Conservation (phyloP, 768 basidiomycete genomes). For the Termitomyces sp. region DNA sequence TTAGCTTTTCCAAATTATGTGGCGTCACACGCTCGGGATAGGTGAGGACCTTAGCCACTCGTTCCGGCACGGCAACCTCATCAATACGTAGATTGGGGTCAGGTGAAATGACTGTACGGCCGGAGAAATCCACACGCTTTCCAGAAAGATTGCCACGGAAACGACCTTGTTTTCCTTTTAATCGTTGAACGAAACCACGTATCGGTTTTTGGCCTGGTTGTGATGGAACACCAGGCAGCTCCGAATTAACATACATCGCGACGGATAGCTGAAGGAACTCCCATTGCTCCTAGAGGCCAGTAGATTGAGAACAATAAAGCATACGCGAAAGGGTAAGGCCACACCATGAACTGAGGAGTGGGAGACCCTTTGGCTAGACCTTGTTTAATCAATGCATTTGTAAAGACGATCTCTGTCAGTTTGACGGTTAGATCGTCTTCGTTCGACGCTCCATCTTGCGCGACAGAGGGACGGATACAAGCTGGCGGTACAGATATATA, state of each 20-base stretch:
- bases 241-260: constrained; percentile 98
- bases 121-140: constrained; percentile 98
- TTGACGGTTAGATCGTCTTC: constrained; percentile 99
- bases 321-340: neutral
- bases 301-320: neutral
- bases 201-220: constrained; percentile 91
- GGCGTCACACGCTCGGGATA: constrained; percentile 94
- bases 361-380: constrained; percentile 85
- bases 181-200: constrained; percentile 93
- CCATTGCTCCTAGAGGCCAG: constrained; percentile 80
- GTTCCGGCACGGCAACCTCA: constrained; percentile 95
- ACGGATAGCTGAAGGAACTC: constrained; percentile 93
- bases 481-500: constrained; percentile 98
- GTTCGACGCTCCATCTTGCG: constrained; percentile 96
- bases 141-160: constrained; percentile 98
- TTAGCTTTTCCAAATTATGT: constrained; percentile 80
- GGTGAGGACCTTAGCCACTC: constrained; percentile 90
- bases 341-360: constrained; percentile 84
- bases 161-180: constrained; percentile 98
- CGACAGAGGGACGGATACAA: constrained; percentile 94
- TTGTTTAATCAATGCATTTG: constrained; percentile 88
- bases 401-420: constrained; percentile 93
- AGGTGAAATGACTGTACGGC: constrained; percentile 96
- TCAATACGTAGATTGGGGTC: constrained; percentile 99
- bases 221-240: constrained; percentile 87